Evolutionary conservation across 305 asterid genomes (phyloP).

Genomic region (Fraxinus platypoda): DNA sequence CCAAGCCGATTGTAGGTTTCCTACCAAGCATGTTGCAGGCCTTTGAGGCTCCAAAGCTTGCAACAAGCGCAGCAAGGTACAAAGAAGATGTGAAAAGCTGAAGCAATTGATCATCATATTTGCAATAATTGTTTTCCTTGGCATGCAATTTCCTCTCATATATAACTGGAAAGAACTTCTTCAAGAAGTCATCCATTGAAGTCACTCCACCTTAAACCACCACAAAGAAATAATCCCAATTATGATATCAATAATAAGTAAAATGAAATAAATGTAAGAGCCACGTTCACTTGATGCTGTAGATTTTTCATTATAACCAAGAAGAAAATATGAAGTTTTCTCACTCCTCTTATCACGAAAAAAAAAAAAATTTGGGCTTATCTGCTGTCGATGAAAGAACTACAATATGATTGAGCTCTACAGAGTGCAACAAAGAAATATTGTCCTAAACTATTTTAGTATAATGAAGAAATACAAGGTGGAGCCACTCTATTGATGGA

Average conservation of each 20-base stretch:
- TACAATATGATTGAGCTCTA: background rate
- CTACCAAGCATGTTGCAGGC: constrained; percentile 1
- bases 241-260: background rate
- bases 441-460: background rate
- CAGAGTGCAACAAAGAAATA: background rate
- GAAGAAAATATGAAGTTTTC: background rate
- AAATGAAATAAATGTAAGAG: background rate
- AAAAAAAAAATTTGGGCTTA: background rate
- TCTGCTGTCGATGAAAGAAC: background rate
- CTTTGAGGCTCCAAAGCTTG: constrained; percentile 11
- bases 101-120: constrained; percentile 10
- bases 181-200: constrained; percentile 12
- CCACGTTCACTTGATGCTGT: background rate
- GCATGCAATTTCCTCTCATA: constrained; percentile 2
- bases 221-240: background rate
- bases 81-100: constrained; percentile 7
- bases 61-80: constrained; percentile 11
- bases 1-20: constrained; percentile 1
- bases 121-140: constrained; percentile 16
- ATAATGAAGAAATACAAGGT: background rate
- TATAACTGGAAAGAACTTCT: background rate
- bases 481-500: background rate
- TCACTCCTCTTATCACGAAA: background rate
- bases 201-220: constrained; percentile 9
- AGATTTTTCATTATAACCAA: background rate